Base-by-base conservation (phyloP, 2,329 filamentous ascomycete species). In the Beauveria pseudobassiana region DNA sequence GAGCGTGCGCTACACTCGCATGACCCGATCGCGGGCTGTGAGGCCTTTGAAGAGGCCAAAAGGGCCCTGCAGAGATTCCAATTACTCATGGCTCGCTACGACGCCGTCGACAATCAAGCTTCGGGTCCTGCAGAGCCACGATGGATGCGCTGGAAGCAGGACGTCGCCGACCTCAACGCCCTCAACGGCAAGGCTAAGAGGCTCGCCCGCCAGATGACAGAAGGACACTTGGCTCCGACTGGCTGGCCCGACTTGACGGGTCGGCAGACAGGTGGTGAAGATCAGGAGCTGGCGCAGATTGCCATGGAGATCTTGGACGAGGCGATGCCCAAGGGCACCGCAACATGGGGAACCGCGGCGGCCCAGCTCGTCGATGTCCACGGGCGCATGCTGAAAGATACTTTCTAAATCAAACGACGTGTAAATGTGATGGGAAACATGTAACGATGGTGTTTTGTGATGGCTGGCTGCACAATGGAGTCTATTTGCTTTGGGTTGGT, bases 221-320 rank as follows among this genome's bases (percentile, higher is more conserved):
- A 70, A 49, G 65, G 65, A 18, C 64, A 65, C 20, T 61, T 76
- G 28, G 66, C 73, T 57, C 72, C 73, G 9, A 52, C 62, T 5
- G 52, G 52, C 5, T 51, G 55, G 43, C 24, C 30, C 9, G 43
- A 18, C 1, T 16, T 55, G 34, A 4, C 40, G 18, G 42, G 2
- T 4, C 34, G 42, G 62, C 24, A 64, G 14, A 49, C 55, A 6
- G 43, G 52, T 57, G 10, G 40, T 14, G 34, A 60, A 5, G 63
- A 64, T 1, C 65, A 67, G 10, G 73, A 73, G 28, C 63, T 73
- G 22, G 67, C 74, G 28, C 69, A 66, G 34, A 65, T 76, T 55
- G 74, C 74, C 6, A 69, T 67, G 67, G 73, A 75, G 38, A 61
- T 75, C 43, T 63, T 76, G 34, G 67, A 69, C 2, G 67, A 68